Evolutionary conservation across 1,139 yeast genomes (phyloP), one percentile per base, ranked within the genome.

Genomic region (Protomyces macrosporus): DNA sequence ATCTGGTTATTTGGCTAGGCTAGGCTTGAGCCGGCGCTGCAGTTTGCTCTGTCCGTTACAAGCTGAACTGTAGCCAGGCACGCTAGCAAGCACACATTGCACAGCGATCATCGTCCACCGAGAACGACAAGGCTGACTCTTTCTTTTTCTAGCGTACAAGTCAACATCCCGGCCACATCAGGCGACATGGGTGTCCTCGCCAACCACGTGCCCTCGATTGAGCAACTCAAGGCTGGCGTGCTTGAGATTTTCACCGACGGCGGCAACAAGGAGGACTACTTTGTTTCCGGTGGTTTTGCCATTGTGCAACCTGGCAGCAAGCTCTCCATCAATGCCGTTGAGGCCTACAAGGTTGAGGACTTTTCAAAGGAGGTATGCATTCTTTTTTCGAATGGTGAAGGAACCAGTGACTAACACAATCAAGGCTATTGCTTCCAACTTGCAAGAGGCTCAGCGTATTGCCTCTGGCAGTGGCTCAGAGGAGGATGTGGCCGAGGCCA

Each of bases 141-240:
- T 32, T 35, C n/a, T 42, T 12, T 23, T 53, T 55, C 78, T 77
- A 78, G 87, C 77, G 79, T 88, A 71, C 99, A 93, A 82, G 98
- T 95, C 71, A 93, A 93, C 81, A 82, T 93, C 72, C 98, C 99
- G 74, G 93, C 97, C 69, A 83, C 88, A 74, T 87, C 95, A 71
- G 99, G 99, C 76, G 95, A 89, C 76, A 85, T 93, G 78, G 99
- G 99, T 88, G 85, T 93, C 71, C 82, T 93, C 75, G 97, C 98
- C 73, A 87, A 90, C 81, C 99, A 93, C 84, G 96, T 93, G 75
- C 98, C 99, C 74, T 86, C 89, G 74, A 91, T 93, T 70, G 98
- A 95, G 80, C 97, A 95, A 82, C 85, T 93, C 76, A 85, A 87
- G 76, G 97, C 98, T 72, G 99, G 99, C 77, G 83, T 95, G 69